Evolutionary conservation across 2,329 filamentous ascomycete species (phyloP).

Genomic region (Metarhizium brunneum): DNA sequence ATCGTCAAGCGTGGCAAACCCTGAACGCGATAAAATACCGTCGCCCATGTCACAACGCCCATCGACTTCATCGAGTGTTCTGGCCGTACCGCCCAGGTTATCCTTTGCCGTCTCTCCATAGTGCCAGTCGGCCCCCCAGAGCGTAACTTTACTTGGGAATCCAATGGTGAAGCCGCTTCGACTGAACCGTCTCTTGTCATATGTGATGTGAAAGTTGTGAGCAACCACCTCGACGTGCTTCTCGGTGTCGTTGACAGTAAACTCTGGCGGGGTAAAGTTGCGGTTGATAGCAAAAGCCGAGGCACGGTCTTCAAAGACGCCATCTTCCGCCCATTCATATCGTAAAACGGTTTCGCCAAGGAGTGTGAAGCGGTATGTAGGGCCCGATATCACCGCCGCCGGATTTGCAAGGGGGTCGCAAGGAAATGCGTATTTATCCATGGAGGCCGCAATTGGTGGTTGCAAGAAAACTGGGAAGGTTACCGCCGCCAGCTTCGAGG

Average conservation of each 20-base stretch:
- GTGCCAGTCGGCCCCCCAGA: conserved; percentile 25
- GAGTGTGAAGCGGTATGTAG: conserved; percentile 48
- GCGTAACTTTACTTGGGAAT: conserved; percentile 26
- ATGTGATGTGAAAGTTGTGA: conserved; percentile 42
- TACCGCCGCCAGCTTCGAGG: no score
- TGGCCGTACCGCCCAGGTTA: conserved; percentile 37
- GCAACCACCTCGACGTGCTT: conserved; percentile 46
- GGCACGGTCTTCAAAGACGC: conserved; percentile 50
- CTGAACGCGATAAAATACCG: conserved; percentile 40
- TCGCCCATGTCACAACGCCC: conserved; percentile 39
- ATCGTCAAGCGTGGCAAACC: conserved; percentile 45
- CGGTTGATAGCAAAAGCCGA: conserved; percentile 52
- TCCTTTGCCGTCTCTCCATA: conserved; percentile 33
- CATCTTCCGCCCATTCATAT: conserved; percentile 52
- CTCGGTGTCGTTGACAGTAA: conserved; percentile 35
- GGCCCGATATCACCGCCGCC: conserved; percentile 1
- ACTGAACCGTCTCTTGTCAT: conserved; percentile 48
- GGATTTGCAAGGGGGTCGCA: conserved; percentile 3
- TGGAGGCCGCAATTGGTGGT: background rate
- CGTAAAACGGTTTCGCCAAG: conserved; percentile 47
- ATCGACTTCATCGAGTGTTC: conserved; percentile 45
- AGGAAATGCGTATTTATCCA: conserved; percentile 3
- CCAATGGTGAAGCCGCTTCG: conserved; percentile 37
- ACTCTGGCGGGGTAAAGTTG: conserved; percentile 26
- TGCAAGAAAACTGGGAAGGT: background rate